Conservation (phyloP, 805 yeast genomes). For the Ogataea haglerorum region DNA sequence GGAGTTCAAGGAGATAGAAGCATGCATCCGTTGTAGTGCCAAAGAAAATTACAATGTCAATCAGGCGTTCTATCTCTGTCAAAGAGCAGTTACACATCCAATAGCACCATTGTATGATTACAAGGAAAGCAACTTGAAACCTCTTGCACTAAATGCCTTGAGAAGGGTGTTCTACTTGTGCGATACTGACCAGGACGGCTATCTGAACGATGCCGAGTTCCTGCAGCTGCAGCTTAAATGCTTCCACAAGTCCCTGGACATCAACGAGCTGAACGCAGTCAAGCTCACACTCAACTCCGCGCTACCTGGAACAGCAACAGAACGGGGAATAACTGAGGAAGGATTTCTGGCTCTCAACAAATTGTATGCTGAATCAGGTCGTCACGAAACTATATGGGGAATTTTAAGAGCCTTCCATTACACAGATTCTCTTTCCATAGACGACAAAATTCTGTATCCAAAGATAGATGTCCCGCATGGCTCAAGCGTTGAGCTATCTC, state of each 20-base stretch:
- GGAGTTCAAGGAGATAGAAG: slow-evolving; percentile 92
- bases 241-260: slow-evolving; percentile 52
- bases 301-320: slow-evolving; percentile 30
- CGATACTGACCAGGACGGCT: slow-evolving; percentile 90
- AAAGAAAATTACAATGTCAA: slow-evolving; percentile 79
- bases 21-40: slow-evolving; percentile 87
- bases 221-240: slow-evolving; percentile 67
- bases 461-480: slow-evolving; percentile 66
- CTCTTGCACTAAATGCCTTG: slow-evolving; percentile 70
- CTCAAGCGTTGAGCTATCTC: slow-evolving; percentile 87
- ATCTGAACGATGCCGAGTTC: slow-evolving; percentile 67
- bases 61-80: slow-evolving; percentile 91
- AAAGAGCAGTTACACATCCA: slow-evolving; percentile 89
- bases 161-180: slow-evolving; percentile 78
- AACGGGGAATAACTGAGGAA: slow-evolving; percentile 58
- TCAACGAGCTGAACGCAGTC: slow-evolving; percentile 46
- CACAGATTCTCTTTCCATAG: slow-evolving; percentile 84
- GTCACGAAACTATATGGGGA: slow-evolving; percentile 98
- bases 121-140: slow-evolving; percentile 80
- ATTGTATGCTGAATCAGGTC: slow-evolving; percentile 81
- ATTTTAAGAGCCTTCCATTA: slow-evolving; percentile 83
- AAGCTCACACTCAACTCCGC: slow-evolving; percentile 34
- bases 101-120: slow-evolving; percentile 90
- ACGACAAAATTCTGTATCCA: slow-evolving; percentile 78
- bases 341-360: slow-evolving; percentile 80